A percentile compares a stretch with the other conserved stretches of the same genome.
These are phyloP conservation scores for Talaromyces albobiverticillius DNA, from an alignment of 2,329 filamentous ascomycete genomes.

Conservation along the genomic window DNA sequence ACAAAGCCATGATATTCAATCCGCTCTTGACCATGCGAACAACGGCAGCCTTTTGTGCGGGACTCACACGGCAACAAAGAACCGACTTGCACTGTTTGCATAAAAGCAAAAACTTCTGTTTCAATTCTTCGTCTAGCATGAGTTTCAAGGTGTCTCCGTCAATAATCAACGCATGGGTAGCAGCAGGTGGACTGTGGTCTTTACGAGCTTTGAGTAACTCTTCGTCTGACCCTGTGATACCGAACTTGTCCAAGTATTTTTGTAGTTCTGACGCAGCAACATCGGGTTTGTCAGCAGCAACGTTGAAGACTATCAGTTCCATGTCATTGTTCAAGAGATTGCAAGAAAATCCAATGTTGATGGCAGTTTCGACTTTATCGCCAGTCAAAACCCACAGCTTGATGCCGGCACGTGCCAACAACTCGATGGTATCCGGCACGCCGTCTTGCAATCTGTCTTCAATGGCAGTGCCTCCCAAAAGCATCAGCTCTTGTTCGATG, in stretches of 20 bases:
- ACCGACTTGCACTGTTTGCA: slow-evolving; percentile 98
- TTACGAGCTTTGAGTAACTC: slow-evolving; percentile 76
- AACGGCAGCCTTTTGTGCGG: slow-evolving; percentile 95
- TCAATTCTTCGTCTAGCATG: slow-evolving; percentile 75
- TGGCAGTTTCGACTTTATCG: slow-evolving; percentile 98
- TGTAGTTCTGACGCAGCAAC: slow-evolving; percentile 70
- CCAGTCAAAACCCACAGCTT: slow-evolving; percentile 98
- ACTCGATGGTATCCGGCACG: slow-evolving; percentile 89
- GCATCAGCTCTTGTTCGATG: slow-evolving; percentile 84
- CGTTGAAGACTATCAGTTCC: slow-evolving; percentile 89
- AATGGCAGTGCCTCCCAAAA: slow-evolving; percentile 92
- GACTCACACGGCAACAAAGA: slow-evolving; percentile 94
- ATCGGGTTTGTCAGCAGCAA: slow-evolving; percentile 69
- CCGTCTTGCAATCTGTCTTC: slow-evolving; percentile 96
- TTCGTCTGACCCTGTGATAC: slow-evolving; percentile 77
- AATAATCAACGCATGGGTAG: slow-evolving; percentile 90
- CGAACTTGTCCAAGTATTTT: slow-evolving; percentile 68
- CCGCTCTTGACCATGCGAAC: slow-evolving; percentile 94
- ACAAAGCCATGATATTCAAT: slow-evolving; percentile 92
- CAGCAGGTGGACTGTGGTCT: slow-evolving; percentile 79
- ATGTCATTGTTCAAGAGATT: slow-evolving; percentile 96
- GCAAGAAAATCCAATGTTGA: slow-evolving; percentile 99
- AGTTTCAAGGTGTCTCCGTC: slow-evolving; percentile 91
- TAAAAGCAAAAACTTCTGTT: slow-evolving; percentile 88
- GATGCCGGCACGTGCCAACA: slow-evolving; percentile 90